Conservation (phyloP, 306 rosid genomes). For the Abrus pulchellus region DNA sequence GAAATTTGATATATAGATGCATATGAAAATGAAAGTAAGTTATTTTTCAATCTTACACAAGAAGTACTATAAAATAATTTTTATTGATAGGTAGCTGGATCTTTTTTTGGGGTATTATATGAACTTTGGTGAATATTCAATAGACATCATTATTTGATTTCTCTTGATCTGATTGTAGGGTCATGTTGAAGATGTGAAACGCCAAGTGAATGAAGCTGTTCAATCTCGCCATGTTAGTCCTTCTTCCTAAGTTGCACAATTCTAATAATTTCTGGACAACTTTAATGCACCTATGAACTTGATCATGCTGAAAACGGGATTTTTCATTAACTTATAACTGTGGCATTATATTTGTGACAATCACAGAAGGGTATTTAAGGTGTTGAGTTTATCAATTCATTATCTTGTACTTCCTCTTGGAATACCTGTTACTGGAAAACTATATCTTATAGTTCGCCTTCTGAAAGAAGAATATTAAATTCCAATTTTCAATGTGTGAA, state of each 20-base stretch:
- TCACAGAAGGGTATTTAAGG: slow-evolving; percentile 24
- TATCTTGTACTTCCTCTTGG: slow-evolving; percentile 18
- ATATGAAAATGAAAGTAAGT: slow-evolving; percentile 12
- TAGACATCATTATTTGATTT: slow-evolving; percentile 28
- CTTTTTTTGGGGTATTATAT: not conserved
- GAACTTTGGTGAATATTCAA: slow-evolving; percentile 18
- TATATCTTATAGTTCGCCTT: slow-evolving; percentile 20
- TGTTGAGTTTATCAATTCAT: slow-evolving; percentile 18
- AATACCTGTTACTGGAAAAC: slow-evolving; percentile 21
- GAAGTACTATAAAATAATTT: slow-evolving; percentile 15
- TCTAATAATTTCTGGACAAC: slow-evolving; percentile 23
- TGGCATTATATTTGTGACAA: slow-evolving; percentile 31
- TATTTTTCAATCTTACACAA: not conserved
- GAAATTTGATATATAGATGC: slow-evolving; percentile 29
- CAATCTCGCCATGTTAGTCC: slow-evolving; percentile 90
- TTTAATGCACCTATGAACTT: slow-evolving; percentile 34
- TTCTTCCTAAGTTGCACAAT: slow-evolving; percentile 45
- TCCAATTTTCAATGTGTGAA: slow-evolving; percentile 14
- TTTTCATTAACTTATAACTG: not conserved
- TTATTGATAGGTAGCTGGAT: slow-evolving; percentile 13
- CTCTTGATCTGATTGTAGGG: slow-evolving; percentile 70
- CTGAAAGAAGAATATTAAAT: slow-evolving; percentile 5
- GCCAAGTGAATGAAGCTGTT: slow-evolving; percentile 93
- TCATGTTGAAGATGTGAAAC: slow-evolving; percentile 87
- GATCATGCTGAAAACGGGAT: slow-evolving; percentile 14